Evolutionary conservation across 176 grass and related monocot species (phyloP), one percentile per base, ranked within the genome.

Genomic region (Triticum monococcum): DNA sequence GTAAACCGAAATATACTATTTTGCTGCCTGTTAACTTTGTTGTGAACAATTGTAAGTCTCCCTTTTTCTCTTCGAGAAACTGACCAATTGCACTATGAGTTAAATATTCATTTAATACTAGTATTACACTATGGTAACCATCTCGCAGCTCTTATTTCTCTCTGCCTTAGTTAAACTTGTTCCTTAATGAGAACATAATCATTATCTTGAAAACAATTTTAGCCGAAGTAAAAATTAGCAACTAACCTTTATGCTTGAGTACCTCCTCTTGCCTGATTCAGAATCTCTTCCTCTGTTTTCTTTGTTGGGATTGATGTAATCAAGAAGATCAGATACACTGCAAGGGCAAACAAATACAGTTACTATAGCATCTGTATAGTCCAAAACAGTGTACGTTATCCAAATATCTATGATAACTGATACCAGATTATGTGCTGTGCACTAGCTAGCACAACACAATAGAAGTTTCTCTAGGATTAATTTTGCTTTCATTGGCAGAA

Each of bases 281-380:
- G 87, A 68, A 79, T 99, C 93, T 91, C 90, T 96, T 84, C 91
- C 93, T 88, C 84, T 96, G 82, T 33, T 91, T 60, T 96, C 94
- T 93, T 94, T 54, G 46, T 91, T 91, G 59, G 94, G 90, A 94
- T 91, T 96, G 83, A 99, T 99, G 87, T 93, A 99, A 92, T 99
- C 97, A 87, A 96, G 94, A 75, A 99, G 92, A 96, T 99, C 97
- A 80, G 97, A 99, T 43, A 99, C 94, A 87, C 97, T 99, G 85
- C 77, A 82, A 50, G 37, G 87, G 83, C 14, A 64, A 88, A 83
- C 28, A 32, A 86, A 81, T 2, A 28, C 37, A 78, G 68, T 95
- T 66, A 92, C 75, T 70, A 83, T 20, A 77, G 3, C 18, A 69
- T 73, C 0, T 14, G 63, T 23, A 66, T 38, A 78, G 50, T 78